phyloP scores from a whole-genome alignment of 2,329 filamentous ascomycete genomes.

The Xylaria sp. region DNA sequence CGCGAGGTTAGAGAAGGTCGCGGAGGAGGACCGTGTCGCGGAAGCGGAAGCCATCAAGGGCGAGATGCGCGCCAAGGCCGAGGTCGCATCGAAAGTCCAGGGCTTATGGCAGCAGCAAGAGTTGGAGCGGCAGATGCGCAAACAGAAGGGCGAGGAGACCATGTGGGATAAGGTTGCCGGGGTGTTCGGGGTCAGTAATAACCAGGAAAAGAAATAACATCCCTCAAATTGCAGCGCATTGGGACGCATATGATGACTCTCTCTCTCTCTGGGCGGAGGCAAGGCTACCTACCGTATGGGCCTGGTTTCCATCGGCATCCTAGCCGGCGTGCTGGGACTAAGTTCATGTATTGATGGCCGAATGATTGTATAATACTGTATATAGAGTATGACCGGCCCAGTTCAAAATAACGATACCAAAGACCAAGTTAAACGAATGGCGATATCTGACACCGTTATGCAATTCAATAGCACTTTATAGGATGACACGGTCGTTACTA shows the following conservation, averaged over 20 bases:
- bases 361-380: conserved; percentile 36
- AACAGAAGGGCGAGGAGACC: conserved; percentile 65
- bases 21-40: conserved; percentile 66
- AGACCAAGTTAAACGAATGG: conserved; percentile 8
- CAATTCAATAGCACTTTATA: neutral
- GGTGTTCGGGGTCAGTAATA: conserved; percentile 42
- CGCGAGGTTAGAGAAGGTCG: conserved; percentile 67
- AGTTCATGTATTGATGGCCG: neutral
- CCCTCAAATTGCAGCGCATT: neutral
- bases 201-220: conserved; percentile 38
- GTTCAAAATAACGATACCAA: conserved; percentile 20
- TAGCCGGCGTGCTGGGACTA: neutral
- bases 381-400: conserved; percentile 17
- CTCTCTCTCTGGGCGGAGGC: neutral
- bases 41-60: conserved; percentile 73
- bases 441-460: neutral
- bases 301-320: neutral
- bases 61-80: conserved; percentile 69
- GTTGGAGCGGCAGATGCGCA: conserved; percentile 64
- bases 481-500: neutral
- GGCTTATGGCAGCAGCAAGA: conserved; percentile 67
- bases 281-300: neutral
- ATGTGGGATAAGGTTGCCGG: conserved; percentile 55
- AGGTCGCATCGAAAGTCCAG: conserved; percentile 67
- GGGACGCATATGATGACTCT: neutral